These are phyloP conservation scores for Saccharomycopsis fermentans DNA, from an alignment of 805 yeast species.

Conservation along the genomic window DNA sequence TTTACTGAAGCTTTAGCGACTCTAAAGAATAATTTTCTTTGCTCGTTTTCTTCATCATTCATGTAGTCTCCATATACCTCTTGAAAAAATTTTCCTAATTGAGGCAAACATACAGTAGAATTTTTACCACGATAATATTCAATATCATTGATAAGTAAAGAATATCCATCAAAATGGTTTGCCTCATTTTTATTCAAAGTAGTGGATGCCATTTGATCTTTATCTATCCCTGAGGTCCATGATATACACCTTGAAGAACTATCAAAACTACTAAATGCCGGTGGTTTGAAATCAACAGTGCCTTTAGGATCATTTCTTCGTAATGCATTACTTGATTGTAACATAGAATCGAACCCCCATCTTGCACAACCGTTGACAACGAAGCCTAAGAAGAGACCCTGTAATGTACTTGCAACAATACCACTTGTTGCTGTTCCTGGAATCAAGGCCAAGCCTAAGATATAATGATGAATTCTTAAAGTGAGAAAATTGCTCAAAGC, in stretches of 20 bases:
- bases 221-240: constrained; percentile 26
- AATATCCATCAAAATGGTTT: constrained; percentile 36
- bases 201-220: no score
- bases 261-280: constrained; percentile 24
- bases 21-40: constrained; percentile 41
- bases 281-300: constrained; percentile 11
- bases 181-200: neutral
- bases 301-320: constrained; percentile 47
- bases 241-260: constrained; percentile 25
- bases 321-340: constrained; percentile 62
- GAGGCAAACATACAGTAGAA: constrained; percentile 33
- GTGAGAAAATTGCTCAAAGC: constrained; percentile 37
- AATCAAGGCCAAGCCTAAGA: constrained; percentile 62
- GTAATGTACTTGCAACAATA: constrained; percentile 58
- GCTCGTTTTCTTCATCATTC: constrained; percentile 3
- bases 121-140: constrained; percentile 58
- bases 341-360: constrained; percentile 90
- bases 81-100: constrained; percentile 26
- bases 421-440: constrained; percentile 82
- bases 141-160: constrained; percentile 68
- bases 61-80: constrained; percentile 3
- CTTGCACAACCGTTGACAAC: constrained; percentile 75
- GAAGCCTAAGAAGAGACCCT: constrained; percentile 76
- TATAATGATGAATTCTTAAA: constrained; percentile 72
- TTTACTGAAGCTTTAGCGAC: constrained; percentile 41